These are phyloP conservation scores for Ammopiptanthus mongolicus DNA, from an alignment of 306 rosid genomes.

Conservation along the genomic window DNA sequence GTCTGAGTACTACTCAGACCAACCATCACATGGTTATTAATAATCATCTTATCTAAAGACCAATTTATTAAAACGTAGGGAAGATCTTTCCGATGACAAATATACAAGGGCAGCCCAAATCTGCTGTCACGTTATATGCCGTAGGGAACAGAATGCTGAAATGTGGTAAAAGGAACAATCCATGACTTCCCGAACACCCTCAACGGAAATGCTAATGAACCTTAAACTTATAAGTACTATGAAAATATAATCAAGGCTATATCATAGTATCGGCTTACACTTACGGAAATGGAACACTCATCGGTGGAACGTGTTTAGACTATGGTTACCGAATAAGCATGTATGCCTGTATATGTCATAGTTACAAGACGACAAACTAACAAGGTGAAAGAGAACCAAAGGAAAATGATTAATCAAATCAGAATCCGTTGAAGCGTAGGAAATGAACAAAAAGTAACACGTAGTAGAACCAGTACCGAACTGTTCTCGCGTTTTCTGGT, in stretches of 20 bases:
- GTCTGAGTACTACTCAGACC: no score
- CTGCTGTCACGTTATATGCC: background rate
- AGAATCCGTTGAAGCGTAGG: background rate
- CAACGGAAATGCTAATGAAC: background rate
- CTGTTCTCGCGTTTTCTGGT: background rate
- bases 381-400: background rate
- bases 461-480: background rate
- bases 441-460: background rate
- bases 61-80: background rate
- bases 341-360: background rate
- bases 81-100: no score
- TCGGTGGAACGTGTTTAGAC: background rate
- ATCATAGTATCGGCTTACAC: background rate
- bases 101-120: background rate
- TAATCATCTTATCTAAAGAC: no score
- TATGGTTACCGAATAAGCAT: background rate
- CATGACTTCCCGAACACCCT: background rate
- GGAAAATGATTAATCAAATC: background rate
- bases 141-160: background rate
- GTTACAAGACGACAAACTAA: conserved; percentile 6
- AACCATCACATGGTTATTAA: no score
- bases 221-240: background rate
- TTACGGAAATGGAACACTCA: background rate
- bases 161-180: background rate
- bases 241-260: background rate